A percentile compares a stretch with the other conserved stretches of the same genome.
Conservation (phyloP, 371 early-diverging fungal genomes). For the Lichtheimia ramosa region DNA sequence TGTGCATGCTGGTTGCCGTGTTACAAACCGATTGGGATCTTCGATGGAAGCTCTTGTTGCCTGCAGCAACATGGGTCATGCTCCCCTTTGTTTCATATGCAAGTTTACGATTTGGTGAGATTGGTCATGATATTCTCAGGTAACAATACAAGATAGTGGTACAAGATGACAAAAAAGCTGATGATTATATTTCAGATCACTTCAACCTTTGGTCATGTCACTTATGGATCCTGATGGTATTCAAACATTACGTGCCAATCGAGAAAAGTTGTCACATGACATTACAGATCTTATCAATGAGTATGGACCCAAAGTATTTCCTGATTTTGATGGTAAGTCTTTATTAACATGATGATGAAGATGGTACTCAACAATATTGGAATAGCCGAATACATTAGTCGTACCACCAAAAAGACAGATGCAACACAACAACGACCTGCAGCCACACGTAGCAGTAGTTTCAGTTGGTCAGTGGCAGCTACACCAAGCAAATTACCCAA, state of each 20-base stretch:
- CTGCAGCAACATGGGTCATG: constrained; percentile 33
- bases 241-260: constrained; percentile 53
- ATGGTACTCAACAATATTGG: not conserved
- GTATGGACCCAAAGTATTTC: constrained; percentile 79
- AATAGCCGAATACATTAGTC: constrained; percentile 23
- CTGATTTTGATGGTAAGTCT: constrained; percentile 59
- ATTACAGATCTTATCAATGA: constrained; percentile 79
- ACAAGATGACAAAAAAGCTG: not conserved
- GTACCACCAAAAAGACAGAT: not conserved
- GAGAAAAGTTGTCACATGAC: constrained; percentile 69
- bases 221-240: constrained; percentile 52
- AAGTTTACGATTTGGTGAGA: constrained; percentile 79
- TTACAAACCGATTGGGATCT: constrained; percentile 23
- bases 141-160: constrained; percentile 8
- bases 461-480: constrained; percentile 15
- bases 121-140: constrained; percentile 78
- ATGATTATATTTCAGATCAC: constrained; percentile 44
- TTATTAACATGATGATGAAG: not conserved
- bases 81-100: constrained; percentile 71
- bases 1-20: constrained; percentile 40
- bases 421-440: constrained; percentile 9
- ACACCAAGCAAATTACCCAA: constrained; percentile 18
- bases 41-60: constrained; percentile 15
- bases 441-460: constrained; percentile 18
- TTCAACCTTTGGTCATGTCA: constrained; percentile 76